phyloP scores from a whole-genome alignment of 164 flowering plant genomes.

The Santalum album region DNA sequence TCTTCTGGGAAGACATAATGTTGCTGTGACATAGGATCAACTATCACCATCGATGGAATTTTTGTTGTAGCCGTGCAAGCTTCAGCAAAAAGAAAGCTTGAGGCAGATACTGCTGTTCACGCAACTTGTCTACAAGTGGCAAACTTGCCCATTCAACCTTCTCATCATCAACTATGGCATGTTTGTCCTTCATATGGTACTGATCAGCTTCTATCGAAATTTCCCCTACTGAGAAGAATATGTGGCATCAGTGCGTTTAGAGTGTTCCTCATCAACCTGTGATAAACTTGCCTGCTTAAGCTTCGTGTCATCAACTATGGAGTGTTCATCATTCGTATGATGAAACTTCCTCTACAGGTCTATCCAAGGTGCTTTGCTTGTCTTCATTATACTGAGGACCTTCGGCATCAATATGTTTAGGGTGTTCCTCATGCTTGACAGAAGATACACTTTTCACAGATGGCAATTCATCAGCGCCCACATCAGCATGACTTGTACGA shows the following conservation, averaged over 20 bases:
- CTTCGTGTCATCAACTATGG: too few relatives aligned
- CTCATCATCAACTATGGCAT: constrained; percentile 14
- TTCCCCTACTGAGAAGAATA: too few relatives aligned
- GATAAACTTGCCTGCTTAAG: too few relatives aligned
- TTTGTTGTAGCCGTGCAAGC: constrained; percentile 42
- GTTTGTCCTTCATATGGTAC: constrained; percentile 5
- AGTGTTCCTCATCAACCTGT: too few relatives aligned
- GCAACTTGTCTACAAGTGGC: constrained; percentile 8
- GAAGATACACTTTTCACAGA: too few relatives aligned
- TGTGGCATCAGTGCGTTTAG: too few relatives aligned
- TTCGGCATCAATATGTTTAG: constrained; percentile 11
- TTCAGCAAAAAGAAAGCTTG: constrained; percentile 35
- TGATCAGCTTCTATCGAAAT: constrained; percentile 14
- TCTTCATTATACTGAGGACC: constrained; percentile 13
- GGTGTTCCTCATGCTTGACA: constrained; percentile 10
- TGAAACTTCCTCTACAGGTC: constrained; percentile 5
- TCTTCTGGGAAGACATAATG: too few relatives aligned
- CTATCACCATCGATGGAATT: constrained; percentile 60
- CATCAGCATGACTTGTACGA: too few relatives aligned
- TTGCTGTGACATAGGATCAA: constrained; percentile 60
- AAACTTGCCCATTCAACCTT: constrained; percentile 14
- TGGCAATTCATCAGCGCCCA: too few relatives aligned
- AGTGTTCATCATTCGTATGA: too few relatives aligned
- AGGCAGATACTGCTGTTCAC: constrained; percentile 9
- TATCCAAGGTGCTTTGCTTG: constrained; percentile 9